These are phyloP conservation scores for Hordeum marinum DNA, from an alignment of 176 grass and related monocot species.

Conservation along the genomic window DNA sequence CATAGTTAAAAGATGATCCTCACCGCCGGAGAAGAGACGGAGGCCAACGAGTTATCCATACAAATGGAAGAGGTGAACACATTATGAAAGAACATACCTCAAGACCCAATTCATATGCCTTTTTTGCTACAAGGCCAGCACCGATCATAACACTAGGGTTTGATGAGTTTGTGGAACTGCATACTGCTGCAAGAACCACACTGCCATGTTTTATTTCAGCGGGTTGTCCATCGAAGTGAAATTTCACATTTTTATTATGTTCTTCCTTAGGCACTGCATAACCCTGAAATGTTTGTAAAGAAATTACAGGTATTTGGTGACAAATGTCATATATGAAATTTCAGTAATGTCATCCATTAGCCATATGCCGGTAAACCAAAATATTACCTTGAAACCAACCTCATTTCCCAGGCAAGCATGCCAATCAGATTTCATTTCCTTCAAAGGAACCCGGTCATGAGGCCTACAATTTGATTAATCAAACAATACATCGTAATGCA, in stretches of 20 bases:
- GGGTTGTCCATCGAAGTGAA: constrained; percentile 66
- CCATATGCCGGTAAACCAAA: background rate
- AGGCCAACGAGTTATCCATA: background rate
- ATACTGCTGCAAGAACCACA: constrained; percentile 90
- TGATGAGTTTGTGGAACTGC: constrained; percentile 86
- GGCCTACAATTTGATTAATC: constrained; percentile 49
- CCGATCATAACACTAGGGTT: constrained; percentile 93
- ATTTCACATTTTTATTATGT: constrained; percentile 71
- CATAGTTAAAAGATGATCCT: background rate
- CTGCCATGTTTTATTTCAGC: constrained; percentile 76
- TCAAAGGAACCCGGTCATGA: constrained; percentile 87
- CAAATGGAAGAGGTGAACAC: background rate
- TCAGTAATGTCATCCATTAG: background rate
- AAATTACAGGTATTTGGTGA: background rate
- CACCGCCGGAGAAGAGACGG: background rate
- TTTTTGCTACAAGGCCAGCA: constrained; percentile 86
- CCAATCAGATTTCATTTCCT: constrained; percentile 95
- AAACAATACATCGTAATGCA: background rate
- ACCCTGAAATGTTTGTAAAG: constrained; percentile 37
- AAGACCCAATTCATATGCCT: constrained; percentile 70
- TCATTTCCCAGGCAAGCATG: constrained; percentile 71
- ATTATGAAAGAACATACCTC: constrained; percentile 36
- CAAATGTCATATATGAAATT: background rate
- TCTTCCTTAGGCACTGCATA: constrained; percentile 75
- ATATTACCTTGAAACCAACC: constrained; percentile 76